These are phyloP conservation scores for Leishmania turanica DNA, from an alignment of 208 protist species.

Conservation along the genomic window DNA sequence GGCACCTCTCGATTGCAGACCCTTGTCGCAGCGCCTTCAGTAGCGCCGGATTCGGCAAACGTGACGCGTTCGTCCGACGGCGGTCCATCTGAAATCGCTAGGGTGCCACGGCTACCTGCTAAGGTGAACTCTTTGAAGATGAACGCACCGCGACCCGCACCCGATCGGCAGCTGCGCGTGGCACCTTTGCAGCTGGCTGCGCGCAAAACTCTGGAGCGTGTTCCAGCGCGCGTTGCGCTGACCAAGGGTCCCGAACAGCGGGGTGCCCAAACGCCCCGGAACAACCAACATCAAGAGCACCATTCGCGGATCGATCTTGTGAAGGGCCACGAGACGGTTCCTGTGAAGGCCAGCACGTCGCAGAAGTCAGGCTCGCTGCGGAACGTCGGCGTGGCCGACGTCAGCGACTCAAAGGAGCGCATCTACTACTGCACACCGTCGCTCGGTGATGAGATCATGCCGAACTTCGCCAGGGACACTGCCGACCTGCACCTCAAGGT, in stretches of 20 bases:
- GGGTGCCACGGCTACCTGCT: background rate
- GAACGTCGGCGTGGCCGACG: background rate
- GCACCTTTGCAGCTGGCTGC: background rate
- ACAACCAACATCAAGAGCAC: background rate
- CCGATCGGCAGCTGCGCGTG: background rate
- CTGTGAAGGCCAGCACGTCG: background rate
- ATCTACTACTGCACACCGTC: constrained; percentile 10
- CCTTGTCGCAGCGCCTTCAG: background rate
- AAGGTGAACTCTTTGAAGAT: background rate
- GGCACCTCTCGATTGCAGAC: background rate
- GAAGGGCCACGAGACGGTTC: background rate
- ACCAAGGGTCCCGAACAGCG: background rate
- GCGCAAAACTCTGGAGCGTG: background rate
- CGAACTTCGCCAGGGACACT: background rate
- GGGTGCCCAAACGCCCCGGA: background rate
- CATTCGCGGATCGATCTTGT: background rate
- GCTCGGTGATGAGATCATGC: background rate
- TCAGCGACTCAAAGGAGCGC: constrained; percentile 9
- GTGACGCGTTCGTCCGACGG: background rate
- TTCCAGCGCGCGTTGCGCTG: background rate
- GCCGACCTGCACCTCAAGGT: constrained; percentile 14
- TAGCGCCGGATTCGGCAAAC: background rate
- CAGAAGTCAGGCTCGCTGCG: constrained; percentile 9
- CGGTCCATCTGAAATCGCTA: background rate
- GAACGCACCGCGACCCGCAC: background rate